Evolutionary conservation across 192 early-diverging fungal species (phyloP), one percentile per base, ranked within the genome.

Genomic region (Mortierella claussenii): DNA sequence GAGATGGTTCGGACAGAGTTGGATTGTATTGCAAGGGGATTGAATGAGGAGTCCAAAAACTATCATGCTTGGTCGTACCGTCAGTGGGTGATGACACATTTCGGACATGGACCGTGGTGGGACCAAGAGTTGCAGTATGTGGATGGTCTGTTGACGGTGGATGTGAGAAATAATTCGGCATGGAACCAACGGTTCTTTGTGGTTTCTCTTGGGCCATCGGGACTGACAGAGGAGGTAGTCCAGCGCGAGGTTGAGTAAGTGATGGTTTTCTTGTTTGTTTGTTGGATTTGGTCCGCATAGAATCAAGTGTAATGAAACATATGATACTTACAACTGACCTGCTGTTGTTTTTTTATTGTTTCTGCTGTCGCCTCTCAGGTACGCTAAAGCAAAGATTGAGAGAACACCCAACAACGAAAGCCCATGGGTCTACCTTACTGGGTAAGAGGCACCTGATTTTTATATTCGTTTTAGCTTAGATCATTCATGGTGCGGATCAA

Each of bases 21-120:
- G 30, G 68, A 75, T 11, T 96, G 94, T 52, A 83, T 97, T 42
- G 86, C 89, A 33, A 32, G 55, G 1, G 78, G 92, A 20, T 73
- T 99, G 26, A 87, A 83, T 26, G 80, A 84, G 9, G 98, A 99
- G 48, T 86, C 94, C 21, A 99, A 99, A 78, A 99, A 99, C 80
- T 99, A 99, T 74, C 98, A 99, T 80, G 94, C 93, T 0, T 99
- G 98, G 98, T 88, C 91, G 2, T 98, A 99, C 75, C 88, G 96
- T 42, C 97, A 99, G 79, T 98, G 96, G 95, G 82, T 98, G 20
- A 83, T 97, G 7, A 74, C 58, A 20, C 80, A 78, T 21, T 98
- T 94, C 67, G 80, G 84, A 23, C 55, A 88, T 4, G 73, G 73
- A 2, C 65, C 73, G 6, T 76, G 73, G 73, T 99, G 95, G 95